phyloP scores from a whole-genome alignment of 805 yeast genomes.

The Starmerella bombi region DNA sequence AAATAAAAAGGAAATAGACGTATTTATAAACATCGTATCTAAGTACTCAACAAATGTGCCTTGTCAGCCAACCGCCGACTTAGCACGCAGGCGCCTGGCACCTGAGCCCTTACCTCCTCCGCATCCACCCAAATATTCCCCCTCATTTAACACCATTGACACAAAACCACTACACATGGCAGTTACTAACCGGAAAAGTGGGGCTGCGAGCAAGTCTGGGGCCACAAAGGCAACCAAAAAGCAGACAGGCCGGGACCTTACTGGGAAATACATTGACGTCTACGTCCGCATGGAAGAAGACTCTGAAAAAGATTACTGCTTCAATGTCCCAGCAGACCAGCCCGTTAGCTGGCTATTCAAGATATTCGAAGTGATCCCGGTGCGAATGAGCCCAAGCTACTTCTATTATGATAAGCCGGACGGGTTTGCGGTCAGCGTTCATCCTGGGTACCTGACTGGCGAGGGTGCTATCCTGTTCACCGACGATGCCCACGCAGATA shows the following conservation, averaged over 20 bases:
- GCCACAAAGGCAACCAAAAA: not conserved
- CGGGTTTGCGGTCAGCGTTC: constrained; percentile 47
- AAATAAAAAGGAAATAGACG: too few relatives aligned
- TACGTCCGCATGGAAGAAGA: constrained; percentile 79
- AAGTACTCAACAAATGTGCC: too few relatives aligned
- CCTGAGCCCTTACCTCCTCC: too few relatives aligned
- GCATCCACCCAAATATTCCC: too few relatives aligned
- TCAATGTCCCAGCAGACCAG: constrained; percentile 47
- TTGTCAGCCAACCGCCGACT: too few relatives aligned
- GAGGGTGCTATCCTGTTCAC: constrained; percentile 69
- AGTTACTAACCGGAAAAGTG: constrained; percentile 13
- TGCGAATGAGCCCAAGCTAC: constrained; percentile 65
- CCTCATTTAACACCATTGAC: too few relatives aligned
- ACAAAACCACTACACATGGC: too few relatives aligned
- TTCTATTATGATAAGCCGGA: constrained; percentile 54
- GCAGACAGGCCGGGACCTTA: too few relatives aligned
- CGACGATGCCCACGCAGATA: constrained; percentile 39
- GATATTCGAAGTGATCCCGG: constrained; percentile 54
- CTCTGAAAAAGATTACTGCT: constrained; percentile 77
- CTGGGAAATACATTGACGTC: constrained; percentile 25
- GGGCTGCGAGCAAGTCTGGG: not conserved
- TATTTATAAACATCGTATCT: too few relatives aligned
- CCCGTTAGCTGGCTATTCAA: constrained; percentile 46
- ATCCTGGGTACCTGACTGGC: constrained; percentile 73
- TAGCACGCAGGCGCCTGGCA: too few relatives aligned